A percentile compares a stretch with the other conserved stretches of the same genome.
Evolutionary conservation across 805 yeast species (phyloP).

Genomic region (Wickerhamomyces mucosus): DNA sequence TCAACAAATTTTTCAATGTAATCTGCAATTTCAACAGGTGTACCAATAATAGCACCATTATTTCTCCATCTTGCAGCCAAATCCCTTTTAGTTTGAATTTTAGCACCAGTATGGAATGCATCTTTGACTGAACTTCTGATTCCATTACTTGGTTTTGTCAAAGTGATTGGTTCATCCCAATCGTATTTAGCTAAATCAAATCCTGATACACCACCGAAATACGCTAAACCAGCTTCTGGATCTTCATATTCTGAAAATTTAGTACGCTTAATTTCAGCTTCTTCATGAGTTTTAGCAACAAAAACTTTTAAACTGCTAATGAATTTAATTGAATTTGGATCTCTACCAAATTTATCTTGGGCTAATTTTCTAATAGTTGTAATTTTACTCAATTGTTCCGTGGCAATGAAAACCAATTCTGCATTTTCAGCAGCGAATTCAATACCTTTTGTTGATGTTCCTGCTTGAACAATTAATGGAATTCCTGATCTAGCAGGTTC

Average conservation of each 20-base stretch:
- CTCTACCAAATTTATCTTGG: slow-evolving; percentile 25
- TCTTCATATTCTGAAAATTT: slow-evolving; percentile 27
- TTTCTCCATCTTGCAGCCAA: slow-evolving; percentile 15
- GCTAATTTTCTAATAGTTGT: slow-evolving; percentile 28
- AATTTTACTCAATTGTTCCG: too few relatives aligned
- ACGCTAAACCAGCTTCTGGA: slow-evolving; percentile 32
- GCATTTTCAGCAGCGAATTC: slow-evolving; percentile 35
- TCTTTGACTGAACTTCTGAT: slow-evolving; percentile 27
- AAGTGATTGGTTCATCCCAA: slow-evolving; percentile 23
- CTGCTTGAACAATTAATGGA: slow-evolving; percentile 36
- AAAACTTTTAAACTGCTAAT: slow-evolving; percentile 28
- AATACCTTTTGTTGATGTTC: slow-evolving; percentile 30
- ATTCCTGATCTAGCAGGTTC: too few relatives aligned
- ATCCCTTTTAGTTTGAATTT: slow-evolving; percentile 18
- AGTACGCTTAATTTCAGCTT: slow-evolving; percentile 27
- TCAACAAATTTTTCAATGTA: too few relatives aligned
- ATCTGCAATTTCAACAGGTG: slow-evolving; percentile 31
- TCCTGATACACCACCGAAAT: slow-evolving; percentile 39
- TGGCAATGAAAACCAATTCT: slow-evolving; percentile 32
- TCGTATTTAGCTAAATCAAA: slow-evolving; percentile 23
- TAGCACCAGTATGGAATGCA: slow-evolving; percentile 23
- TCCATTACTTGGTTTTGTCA: too few relatives aligned
- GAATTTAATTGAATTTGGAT: slow-evolving; percentile 30
- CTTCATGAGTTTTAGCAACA: slow-evolving; percentile 30
- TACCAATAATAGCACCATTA: slow-evolving; percentile 30